These are phyloP conservation scores for Piper betle DNA, from an alignment of 164 flowering plant genomes.

Conservation along the genomic window DNA sequence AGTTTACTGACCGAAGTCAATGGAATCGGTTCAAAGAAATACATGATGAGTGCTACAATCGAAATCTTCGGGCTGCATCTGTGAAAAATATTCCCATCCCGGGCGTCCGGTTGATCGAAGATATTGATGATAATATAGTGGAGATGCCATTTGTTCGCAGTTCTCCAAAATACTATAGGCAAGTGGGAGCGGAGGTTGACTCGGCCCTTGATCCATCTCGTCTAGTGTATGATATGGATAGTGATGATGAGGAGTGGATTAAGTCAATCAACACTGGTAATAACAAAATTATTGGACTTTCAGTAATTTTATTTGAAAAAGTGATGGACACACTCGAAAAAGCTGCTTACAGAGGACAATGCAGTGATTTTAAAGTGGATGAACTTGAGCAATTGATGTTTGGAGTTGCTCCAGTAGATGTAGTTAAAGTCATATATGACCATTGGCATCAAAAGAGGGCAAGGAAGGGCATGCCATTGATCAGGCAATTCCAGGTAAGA, in stretches of 20 bases:
- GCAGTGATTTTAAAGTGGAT: slow-evolving; percentile 47
- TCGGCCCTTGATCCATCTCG: slow-evolving; percentile 76
- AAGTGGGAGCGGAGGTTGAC: slow-evolving; percentile 71
- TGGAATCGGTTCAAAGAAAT: slow-evolving; percentile 88
- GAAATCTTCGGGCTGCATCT: slow-evolving; percentile 74
- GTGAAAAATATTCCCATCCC: slow-evolving; percentile 92
- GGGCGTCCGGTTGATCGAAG: slow-evolving; percentile 73
- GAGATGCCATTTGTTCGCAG: slow-evolving; percentile 44
- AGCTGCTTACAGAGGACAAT: slow-evolving; percentile 47
- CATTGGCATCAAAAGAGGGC: slow-evolving; percentile 77
- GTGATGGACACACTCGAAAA: slow-evolving; percentile 81
- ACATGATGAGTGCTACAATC: slow-evolving; percentile 87
- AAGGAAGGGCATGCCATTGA: slow-evolving; percentile 68
- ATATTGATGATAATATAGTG: slow-evolving; percentile 37
- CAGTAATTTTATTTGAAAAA: slow-evolving; percentile 79
- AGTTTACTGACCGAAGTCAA: slow-evolving; percentile 79
- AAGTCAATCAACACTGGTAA: slow-evolving; percentile 15
- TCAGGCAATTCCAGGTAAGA: slow-evolving; percentile 88
- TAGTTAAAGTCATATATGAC: slow-evolving; percentile 38
- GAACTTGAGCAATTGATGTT: slow-evolving; percentile 50
- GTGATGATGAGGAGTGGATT: slow-evolving; percentile 86
- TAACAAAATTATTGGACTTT: slow-evolving; percentile 18
- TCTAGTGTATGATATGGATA: slow-evolving; percentile 93
- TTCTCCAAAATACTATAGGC: slow-evolving; percentile 50
- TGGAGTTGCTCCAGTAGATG: slow-evolving; percentile 41